phyloP scores from a whole-genome alignment of 345 rosid genomes.

The Gossypium anomalum region DNA sequence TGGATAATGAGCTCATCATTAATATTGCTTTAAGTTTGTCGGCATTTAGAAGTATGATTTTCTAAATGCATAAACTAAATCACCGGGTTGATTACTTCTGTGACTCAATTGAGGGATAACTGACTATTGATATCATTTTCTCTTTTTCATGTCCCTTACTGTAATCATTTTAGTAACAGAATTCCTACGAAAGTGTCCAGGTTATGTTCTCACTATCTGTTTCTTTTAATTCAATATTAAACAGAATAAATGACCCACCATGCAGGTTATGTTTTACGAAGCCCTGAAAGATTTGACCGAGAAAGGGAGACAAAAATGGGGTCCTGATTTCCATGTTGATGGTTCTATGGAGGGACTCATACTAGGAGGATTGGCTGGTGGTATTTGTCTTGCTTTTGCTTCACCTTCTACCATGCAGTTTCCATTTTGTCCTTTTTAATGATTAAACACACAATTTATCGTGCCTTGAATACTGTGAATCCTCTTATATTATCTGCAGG shows the following conservation, averaged over 20 bases:
- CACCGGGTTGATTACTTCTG: background rate
- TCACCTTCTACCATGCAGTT: background rate
- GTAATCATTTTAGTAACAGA: background rate
- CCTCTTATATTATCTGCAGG: constrained; percentile 40
- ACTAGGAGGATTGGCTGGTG: constrained; percentile 94
- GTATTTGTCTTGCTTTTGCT: constrained; percentile 41
- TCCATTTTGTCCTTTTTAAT: background rate
- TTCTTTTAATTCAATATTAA: background rate
- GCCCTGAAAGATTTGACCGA: constrained; percentile 57
- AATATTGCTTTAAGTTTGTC: background rate
- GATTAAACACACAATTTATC: background rate
- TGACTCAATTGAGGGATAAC: background rate
- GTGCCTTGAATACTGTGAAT: background rate
- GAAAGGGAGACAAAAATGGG: constrained; percentile 54
- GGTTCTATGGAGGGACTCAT: constrained; percentile 73
- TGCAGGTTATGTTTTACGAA: constrained; percentile 87
- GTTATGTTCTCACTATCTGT: background rate
- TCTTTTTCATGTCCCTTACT: background rate
- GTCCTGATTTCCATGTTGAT: constrained; percentile 38
- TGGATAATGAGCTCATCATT: background rate
- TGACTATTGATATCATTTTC: background rate
- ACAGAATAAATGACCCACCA: background rate
- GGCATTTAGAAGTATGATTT: background rate
- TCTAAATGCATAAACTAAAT: background rate
- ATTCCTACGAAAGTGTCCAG: background rate